Evolutionary conservation across 2,329 filamentous ascomycete species (phyloP), one percentile per base, ranked within the genome.

Genomic region (Fusarium musae): DNA sequence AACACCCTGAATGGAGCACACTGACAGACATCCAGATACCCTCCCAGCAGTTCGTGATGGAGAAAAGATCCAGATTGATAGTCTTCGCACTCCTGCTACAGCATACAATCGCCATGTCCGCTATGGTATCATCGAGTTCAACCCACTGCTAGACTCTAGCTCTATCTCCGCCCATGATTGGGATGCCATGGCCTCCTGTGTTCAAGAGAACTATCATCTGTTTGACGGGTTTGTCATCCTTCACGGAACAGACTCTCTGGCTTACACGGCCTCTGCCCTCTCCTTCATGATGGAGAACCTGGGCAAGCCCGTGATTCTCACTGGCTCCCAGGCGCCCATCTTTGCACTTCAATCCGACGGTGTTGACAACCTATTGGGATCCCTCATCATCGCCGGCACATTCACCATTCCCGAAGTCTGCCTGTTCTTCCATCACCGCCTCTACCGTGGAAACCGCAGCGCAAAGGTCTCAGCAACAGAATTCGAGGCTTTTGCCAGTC

Each of bases 351-450:
- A 97, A 82, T 96, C 93, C 58, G 95, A 98, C 81, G 95, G 95
- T 15, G 93, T 95, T 42, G 95, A 97, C 83, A 98, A 97, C 78
- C 88, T 98, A 17, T 88, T 97, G 9, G 93, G 93, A 26, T 95
- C 94, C 3, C 87, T 97, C 78, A 94, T 97, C 79, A 92, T 97
- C 63, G 95, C 95, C 6, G 94, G 94, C 39, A 96, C 96, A 68
- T 97, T 97, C 79, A 93, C 94, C 84, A 94, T 98, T 65, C 95
- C 95, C 1, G 95, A 97, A 81, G 95, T 98, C 59, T 95, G 94
- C 80, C 87, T 98, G 40, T 97, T 97, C 85, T 98, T 98, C 87
- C 94, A 96, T 82, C 93, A 97, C 84, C 94, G 92, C 75, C 88
- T 98, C 26, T 97, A 95, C 84, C 91, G 95, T 32, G 95, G 95